These are phyloP conservation scores for Saccharomyces hybrid DNA, from an alignment of 1,139 yeast genomes.

Conservation along the genomic window DNA sequence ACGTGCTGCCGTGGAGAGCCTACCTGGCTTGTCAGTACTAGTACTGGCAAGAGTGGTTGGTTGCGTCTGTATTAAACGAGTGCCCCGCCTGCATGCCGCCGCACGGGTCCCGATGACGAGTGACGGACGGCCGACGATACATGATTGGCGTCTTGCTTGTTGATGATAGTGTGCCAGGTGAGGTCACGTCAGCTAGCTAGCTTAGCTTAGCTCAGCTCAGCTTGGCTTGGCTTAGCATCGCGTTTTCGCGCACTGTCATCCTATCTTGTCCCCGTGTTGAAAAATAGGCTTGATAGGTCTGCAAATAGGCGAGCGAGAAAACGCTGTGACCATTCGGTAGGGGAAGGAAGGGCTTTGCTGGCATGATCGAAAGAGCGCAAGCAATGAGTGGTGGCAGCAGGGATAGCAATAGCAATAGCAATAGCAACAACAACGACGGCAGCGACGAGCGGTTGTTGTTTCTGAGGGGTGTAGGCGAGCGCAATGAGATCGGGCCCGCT, in stretches of 20 bases:
- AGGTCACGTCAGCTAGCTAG: neutral
- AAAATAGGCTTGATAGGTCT: neutral
- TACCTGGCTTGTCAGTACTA: neutral
- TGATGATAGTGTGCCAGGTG: neutral
- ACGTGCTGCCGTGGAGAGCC: neutral
- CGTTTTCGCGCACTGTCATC: neutral
- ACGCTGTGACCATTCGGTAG: neutral
- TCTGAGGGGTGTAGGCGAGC: slow-evolving; percentile 21
- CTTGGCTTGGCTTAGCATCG: neutral
- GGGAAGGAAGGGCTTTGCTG: neutral
- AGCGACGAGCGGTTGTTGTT: slow-evolving; percentile 21
- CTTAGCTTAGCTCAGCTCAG: neutral
- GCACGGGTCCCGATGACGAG: neutral
- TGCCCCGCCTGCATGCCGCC: neutral
- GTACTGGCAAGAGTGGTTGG: neutral
- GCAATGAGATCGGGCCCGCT: slow-evolving; percentile 14
- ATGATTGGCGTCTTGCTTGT: too few species aligned
- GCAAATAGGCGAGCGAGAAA: neutral
- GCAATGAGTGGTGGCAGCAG: neutral
- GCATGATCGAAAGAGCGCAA: neutral
- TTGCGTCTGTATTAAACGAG: too few species aligned
- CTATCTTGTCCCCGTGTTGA: neutral
- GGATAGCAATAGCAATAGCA: neutral
- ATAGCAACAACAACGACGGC: neutral
- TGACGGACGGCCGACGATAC: neutral